These are phyloP conservation scores for Solanum tarapatanum DNA, from an alignment of 257 asterid species.

Conservation along the genomic window DNA sequence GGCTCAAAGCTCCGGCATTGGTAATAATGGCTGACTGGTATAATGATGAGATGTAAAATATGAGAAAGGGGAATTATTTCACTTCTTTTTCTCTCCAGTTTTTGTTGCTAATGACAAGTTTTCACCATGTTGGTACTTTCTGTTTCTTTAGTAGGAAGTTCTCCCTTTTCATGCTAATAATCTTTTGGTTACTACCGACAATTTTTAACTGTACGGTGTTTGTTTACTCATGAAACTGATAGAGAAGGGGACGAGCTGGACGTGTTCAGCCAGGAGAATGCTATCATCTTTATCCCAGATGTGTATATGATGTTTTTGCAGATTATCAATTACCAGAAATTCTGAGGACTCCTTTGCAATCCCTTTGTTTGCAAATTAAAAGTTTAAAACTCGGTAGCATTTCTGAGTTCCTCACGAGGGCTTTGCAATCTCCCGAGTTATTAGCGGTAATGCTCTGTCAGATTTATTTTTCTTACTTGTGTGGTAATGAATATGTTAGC, in stretches of 20 bases:
- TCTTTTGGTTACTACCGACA: neutral
- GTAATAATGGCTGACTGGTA: neutral
- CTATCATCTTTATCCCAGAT: constrained; percentile 83
- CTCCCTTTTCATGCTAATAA: neutral
- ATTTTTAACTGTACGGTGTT: neutral
- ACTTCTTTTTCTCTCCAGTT: neutral
- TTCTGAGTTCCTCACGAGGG: constrained; percentile 71
- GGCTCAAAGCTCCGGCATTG: neutral
- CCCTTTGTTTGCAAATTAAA: constrained; percentile 92
- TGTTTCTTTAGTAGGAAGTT: neutral
- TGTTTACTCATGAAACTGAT: constrained; percentile 16
- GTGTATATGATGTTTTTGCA: constrained; percentile 74
- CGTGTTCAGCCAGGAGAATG: constrained; percentile 99
- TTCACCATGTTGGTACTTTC: neutral
- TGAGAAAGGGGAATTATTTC: neutral
- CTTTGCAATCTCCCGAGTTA: constrained; percentile 84
- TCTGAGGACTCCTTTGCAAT: constrained; percentile 91
- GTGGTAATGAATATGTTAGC: neutral
- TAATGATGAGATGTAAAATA: neutral
- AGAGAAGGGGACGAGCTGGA: constrained; percentile 99
- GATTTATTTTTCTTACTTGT: constrained; percentile 10
- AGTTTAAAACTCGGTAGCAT: constrained; percentile 85
- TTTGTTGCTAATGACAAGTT: neutral
- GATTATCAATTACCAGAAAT: constrained; percentile 89
- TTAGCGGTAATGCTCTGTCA: constrained; percentile 58